A percentile compares a stretch with the other conserved stretches of the same genome.
These are phyloP conservation scores for Verbascum thapsus DNA, from an alignment of 257 asterid species.

Conservation along the genomic window DNA sequence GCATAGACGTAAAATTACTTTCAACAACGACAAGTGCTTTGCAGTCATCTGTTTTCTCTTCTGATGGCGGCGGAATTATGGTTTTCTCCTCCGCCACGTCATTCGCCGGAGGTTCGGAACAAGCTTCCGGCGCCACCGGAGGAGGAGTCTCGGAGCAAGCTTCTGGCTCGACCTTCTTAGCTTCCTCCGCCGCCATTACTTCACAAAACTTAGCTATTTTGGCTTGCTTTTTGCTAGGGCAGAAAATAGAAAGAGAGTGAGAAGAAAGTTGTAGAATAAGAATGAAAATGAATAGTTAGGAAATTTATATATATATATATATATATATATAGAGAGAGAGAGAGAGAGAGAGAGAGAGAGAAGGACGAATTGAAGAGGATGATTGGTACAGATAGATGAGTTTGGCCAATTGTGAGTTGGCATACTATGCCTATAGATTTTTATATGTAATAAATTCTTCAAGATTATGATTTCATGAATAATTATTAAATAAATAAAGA, in stretches of 20 bases:
- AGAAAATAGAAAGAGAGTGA: neutral
- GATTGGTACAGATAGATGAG: no score
- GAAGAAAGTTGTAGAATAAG: constrained; percentile 6
- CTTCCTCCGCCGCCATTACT: constrained; percentile 63
- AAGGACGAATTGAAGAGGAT: no score
- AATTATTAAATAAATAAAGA: no score
- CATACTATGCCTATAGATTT: neutral
- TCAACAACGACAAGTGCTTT: constrained; percentile 46
- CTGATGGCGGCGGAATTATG: constrained; percentile 51
- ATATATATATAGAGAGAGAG: constrained; percentile 10
- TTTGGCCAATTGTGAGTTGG: constrained; percentile 29
- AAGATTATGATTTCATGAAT: no score
- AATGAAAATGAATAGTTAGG: neutral
- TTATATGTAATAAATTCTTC: no score
- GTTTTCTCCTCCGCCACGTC: constrained; percentile 78
- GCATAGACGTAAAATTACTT: constrained; percentile 37
- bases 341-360: no score
- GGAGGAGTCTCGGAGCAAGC: constrained; percentile 35
- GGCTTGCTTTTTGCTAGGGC: constrained; percentile 22
- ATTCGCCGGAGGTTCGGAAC: constrained; percentile 46
- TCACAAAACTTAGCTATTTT: constrained; percentile 47
- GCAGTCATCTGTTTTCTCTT: constrained; percentile 45
- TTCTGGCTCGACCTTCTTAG: constrained; percentile 49
- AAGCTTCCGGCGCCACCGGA: constrained; percentile 33
- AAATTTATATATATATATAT: constrained; percentile 13